These are phyloP conservation scores for Skeletonema tropicum DNA, from an alignment of 108 stramenopile species.

Conservation along the genomic window DNA sequence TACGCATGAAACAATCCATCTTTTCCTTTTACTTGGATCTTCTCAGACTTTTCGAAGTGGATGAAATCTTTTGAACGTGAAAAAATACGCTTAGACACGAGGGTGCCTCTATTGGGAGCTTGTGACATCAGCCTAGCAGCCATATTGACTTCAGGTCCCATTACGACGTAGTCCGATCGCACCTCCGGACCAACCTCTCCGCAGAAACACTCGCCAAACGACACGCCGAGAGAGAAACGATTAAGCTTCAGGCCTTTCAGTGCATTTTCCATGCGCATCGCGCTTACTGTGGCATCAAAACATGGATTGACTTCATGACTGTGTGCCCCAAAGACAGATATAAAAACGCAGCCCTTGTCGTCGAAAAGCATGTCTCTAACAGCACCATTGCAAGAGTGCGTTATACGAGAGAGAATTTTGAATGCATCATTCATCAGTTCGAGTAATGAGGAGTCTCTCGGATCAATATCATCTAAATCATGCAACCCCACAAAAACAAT, in stretches of 20 bases:
- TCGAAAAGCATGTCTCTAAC: conserved; percentile 58
- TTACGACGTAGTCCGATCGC: conserved; percentile 56
- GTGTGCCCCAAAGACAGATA: conserved; percentile 59
- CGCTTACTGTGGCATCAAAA: conserved; percentile 52
- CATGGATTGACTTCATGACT: conserved; percentile 56
- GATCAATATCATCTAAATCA: conserved; percentile 53
- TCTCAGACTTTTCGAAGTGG: conserved; percentile 44
- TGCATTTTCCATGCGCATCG: conserved; percentile 56
- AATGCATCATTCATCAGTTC: conserved; percentile 53
- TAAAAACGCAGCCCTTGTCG: conserved; percentile 64
- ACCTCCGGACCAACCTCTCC: conserved; percentile 52
- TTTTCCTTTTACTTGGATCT: conserved; percentile 54
- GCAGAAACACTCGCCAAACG: conserved; percentile 58
- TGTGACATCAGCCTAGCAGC: conserved; percentile 60
- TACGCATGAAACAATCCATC: conserved; percentile 56
- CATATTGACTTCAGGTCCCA: conserved; percentile 62
- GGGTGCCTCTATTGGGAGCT: conserved; percentile 52
- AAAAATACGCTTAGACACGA: conserved; percentile 55
- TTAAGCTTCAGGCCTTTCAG: conserved; percentile 46
- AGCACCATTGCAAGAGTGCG: conserved; percentile 54
- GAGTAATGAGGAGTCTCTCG: conserved; percentile 42
- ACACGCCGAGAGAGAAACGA: conserved; percentile 55
- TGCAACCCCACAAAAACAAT: conserved; percentile 56
- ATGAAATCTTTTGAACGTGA: conserved; percentile 54
- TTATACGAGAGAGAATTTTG: conserved; percentile 52